Conservation (phyloP, 352 stramenopile species). For the Phytophthora lateralis region DNA sequence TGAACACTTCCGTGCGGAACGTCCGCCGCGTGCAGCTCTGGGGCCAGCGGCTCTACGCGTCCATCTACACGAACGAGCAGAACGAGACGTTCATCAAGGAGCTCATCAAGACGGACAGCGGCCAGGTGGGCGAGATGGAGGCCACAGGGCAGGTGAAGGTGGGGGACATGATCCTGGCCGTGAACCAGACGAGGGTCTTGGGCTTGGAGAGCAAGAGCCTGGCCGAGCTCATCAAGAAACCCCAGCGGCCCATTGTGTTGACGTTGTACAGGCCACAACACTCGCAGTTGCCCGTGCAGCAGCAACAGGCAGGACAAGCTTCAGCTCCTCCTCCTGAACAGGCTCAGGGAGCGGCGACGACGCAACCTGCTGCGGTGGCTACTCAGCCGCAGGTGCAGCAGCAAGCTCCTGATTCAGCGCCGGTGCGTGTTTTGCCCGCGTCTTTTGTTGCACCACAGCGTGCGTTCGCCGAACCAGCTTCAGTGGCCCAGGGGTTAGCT, state of each 20-base stretch:
- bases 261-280: slow-evolving; percentile 41
- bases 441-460: slow-evolving; percentile 16
- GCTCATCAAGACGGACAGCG: slow-evolving; percentile 53
- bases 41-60: slow-evolving; percentile 67
- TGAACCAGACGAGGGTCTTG: slow-evolving; percentile 40
- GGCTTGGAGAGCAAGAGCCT: slow-evolving; percentile 49
- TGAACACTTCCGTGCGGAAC: slow-evolving; percentile 1
- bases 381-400: background rate
- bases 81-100: slow-evolving; percentile 60
- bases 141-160: slow-evolving; percentile 49
- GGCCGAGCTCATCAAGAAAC: slow-evolving; percentile 55
- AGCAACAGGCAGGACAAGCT: slow-evolving; percentile 3
- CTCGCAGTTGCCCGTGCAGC: slow-evolving; percentile 3
- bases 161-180: slow-evolving; percentile 62
- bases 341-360: background rate
- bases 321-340: background rate
- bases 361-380: slow-evolving; percentile 7
- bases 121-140: slow-evolving; percentile 64
- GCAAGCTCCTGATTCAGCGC: background rate
- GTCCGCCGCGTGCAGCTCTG: slow-evolving; percentile 51
- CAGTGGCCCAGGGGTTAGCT: slow-evolving; percentile 8
- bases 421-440: slow-evolving; percentile 1
- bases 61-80: slow-evolving; percentile 57
- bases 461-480: slow-evolving; percentile 1
- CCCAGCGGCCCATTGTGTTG: slow-evolving; percentile 50